Conservation (phyloP, 352 stramenopile genomes). For the Globisporangium heterothallicum region DNA sequence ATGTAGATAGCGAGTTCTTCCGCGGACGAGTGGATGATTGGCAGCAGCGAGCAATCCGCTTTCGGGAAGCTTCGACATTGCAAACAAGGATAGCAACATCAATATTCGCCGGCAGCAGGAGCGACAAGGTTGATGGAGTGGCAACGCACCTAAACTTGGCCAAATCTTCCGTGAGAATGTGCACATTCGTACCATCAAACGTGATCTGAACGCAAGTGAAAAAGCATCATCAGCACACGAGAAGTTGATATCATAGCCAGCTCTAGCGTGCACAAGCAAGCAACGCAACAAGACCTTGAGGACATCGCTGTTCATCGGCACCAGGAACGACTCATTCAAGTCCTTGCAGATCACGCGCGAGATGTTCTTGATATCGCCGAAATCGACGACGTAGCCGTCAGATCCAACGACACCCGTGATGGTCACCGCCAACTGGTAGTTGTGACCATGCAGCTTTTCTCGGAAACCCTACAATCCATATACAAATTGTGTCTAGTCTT, state of each 20-base stretch:
- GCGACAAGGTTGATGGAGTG: background rate
- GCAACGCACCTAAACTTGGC: constrained; percentile 83
- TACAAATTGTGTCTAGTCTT: too few species aligned
- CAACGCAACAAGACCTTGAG: constrained; percentile 51
- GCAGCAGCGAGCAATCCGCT: constrained; percentile 93
- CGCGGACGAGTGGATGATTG: constrained; percentile 95
- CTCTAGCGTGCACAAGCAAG: too few species aligned
- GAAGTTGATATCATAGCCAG: too few species aligned
- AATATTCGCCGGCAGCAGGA: too few species aligned
- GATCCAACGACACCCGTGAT: constrained; percentile 79
- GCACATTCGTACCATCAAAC: constrained; percentile 83
- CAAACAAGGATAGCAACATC: too few species aligned
- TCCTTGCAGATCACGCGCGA: constrained; percentile 92
- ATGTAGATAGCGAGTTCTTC: constrained; percentile 97
- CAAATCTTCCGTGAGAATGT: constrained; percentile 93
- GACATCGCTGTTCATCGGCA: constrained; percentile 92
- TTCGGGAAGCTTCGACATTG: constrained; percentile 80
- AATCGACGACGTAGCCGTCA: constrained; percentile 97
- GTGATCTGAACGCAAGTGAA: constrained; percentile 49
- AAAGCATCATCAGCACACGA: background rate
- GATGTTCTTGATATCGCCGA: constrained; percentile 97
- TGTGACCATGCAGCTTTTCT: constrained; percentile 97
- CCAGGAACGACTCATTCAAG: constrained; percentile 97
- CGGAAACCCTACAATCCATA: constrained; percentile 80
- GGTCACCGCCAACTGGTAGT: constrained; percentile 94